These are phyloP conservation scores for Aristolochia californica DNA, from an alignment of 164 flowering plant species.

Conservation along the genomic window DNA sequence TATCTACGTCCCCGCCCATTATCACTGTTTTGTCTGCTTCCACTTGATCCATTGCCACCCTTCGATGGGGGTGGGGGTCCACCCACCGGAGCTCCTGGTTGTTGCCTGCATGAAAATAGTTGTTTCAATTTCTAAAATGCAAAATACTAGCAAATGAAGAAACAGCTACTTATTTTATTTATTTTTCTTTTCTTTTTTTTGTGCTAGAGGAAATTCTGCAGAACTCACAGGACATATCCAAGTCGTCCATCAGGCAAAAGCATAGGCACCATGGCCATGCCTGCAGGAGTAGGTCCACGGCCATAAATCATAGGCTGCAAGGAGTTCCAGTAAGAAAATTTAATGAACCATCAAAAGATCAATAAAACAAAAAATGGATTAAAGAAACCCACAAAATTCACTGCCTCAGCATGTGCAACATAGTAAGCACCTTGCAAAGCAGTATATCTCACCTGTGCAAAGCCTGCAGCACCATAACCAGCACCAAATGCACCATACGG, in stretches of 20 bases:
- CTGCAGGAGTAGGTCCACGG: constrained; percentile 54
- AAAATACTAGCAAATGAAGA: neutral
- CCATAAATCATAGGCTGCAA: constrained; percentile 76
- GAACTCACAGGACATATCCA: constrained; percentile 80
- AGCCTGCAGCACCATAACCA: constrained; percentile 55
- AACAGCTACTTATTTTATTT: too few relatives aligned
- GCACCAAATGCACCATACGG: constrained; percentile 53
- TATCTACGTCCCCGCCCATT: constrained; percentile 11
- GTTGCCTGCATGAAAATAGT: constrained; percentile 8
- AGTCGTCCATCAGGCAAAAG: constrained; percentile 79
- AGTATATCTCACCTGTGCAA: constrained; percentile 39
- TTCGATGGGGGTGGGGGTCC: constrained; percentile 3
- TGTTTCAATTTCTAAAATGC: too few relatives aligned
- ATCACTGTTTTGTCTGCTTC: constrained; percentile 7
- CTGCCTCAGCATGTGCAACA: neutral
- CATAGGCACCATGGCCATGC: constrained; percentile 93
- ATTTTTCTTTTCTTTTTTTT: too few relatives aligned
- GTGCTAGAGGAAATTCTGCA: too few relatives aligned
- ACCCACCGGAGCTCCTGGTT: constrained; percentile 8
- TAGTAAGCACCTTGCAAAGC: neutral
- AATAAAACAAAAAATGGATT: too few relatives aligned
- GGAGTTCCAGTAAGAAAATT: neutral
- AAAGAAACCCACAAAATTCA: too few relatives aligned
- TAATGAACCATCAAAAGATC: neutral
- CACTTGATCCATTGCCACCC: constrained; percentile 10